Base-by-base conservation (phyloP, 2,329 filamentous ascomycete species). In the Beauveria caledonica region DNA sequence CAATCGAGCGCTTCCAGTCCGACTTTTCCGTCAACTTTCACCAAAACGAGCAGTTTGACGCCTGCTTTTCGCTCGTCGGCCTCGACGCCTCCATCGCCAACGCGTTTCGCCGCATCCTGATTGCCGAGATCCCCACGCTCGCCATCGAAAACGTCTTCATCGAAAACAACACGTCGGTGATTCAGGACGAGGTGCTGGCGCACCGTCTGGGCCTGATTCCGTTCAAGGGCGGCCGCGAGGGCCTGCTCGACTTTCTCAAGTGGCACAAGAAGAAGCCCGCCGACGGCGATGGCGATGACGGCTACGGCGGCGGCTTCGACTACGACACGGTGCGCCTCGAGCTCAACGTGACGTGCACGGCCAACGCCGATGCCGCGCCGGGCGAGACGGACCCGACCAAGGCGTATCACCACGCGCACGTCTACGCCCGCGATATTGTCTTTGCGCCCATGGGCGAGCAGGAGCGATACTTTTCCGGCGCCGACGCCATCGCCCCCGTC, bases 121-220 rank as follows among this genome's bases (percentile, higher is more conserved):
- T 99, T 73, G 84, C 93, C 66, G 95, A 99, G 78, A 89, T 99
- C 58, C 92, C 93, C 19, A 94, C 92, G 2, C 83, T 99, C 50
- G 94, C 95, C 66, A 92, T 99, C 69, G 94, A 99, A 79, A 87
- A 86, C 64, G 90, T 96, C 71, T 99, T 89, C 77, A 86, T 97
- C 65, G 84, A 90, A 72, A 95, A 97, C 80, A 99, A 99, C 80
- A 97, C 93, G 55, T 96, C 91, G 5, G 92, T 99, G 40, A 94
- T 99, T 69, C 93, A 97, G 73, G 94, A 99, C 72, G 94, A 99
- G 78, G 93, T 99, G 5, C 86, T 99, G 56, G 88, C 92, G 17
- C 90, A 94, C 73, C 84, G 94, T 49, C 80, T 99, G 36, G 94
- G 94, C 62, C 84, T 99, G 50, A 88, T 99, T 59, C 94, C 95